phyloP scores from a whole-genome alignment of 1,284 basidiomycete species.

The Trichosporon sp. region DNA sequence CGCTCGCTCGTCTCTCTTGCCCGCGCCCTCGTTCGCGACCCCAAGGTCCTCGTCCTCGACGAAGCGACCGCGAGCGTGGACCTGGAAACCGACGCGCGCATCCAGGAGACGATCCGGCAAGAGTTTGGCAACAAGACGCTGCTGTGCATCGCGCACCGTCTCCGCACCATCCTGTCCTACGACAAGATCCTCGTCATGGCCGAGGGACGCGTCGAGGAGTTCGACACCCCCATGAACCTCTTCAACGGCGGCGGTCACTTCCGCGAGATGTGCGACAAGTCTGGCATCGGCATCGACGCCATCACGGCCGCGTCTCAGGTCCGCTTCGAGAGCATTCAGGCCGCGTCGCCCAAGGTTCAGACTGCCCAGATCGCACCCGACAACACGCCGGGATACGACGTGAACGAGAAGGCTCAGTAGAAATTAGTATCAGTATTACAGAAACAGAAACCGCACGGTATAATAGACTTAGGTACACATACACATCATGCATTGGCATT shows the following conservation, averaged over 20 bases:
- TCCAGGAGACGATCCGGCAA: slow-evolving; percentile 69
- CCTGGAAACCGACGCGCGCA: slow-evolving; percentile 70
- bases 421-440: neutral
- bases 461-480: slow-evolving; percentile 12
- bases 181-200: slow-evolving; percentile 74
- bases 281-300: slow-evolving; percentile 69
- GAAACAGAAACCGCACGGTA: neutral
- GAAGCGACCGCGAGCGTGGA: slow-evolving; percentile 62
- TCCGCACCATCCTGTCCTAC: slow-evolving; percentile 78
- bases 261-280: slow-evolving; percentile 73
- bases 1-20: slow-evolving; percentile 69
- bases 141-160: slow-evolving; percentile 68
- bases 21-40: slow-evolving; percentile 64
- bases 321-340: slow-evolving; percentile 1
- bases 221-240: slow-evolving; percentile 74
- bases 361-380: neutral
- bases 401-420: slow-evolving; percentile 2
- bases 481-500: slow-evolving; percentile 7
- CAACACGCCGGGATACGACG: neutral
- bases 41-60: slow-evolving; percentile 66
- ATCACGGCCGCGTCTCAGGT: slow-evolving; percentile 49
- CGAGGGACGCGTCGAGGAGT: slow-evolving; percentile 69
- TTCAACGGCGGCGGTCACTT: slow-evolving; percentile 74
- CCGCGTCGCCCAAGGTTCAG: neutral
- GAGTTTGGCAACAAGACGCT: slow-evolving; percentile 69